These are phyloP conservation scores for Colletotrichum sp. DNA, from an alignment of 2,329 filamentous ascomycete genomes.

Conservation along the genomic window DNA sequence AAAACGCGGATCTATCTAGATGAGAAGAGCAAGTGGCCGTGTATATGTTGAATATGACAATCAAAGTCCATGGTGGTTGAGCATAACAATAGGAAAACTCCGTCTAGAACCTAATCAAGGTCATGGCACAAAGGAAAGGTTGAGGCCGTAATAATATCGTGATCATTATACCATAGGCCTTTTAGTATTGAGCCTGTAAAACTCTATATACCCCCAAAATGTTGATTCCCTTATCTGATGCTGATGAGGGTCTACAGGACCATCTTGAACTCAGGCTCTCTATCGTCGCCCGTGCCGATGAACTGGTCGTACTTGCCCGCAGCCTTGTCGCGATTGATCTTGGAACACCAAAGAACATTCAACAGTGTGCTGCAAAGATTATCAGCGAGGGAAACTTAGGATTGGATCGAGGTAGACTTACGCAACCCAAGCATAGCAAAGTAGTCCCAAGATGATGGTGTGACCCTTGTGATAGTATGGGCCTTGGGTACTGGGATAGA, in stretches of 20 bases:
- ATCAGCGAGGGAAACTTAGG: rapidly evolving
- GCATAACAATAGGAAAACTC: neutral
- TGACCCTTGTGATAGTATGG: constrained; percentile 67
- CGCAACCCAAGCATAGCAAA: constrained; percentile 69
- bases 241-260: constrained; percentile 48
- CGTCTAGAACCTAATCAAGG: neutral
- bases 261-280: constrained; percentile 67
- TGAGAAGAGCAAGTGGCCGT: neutral
- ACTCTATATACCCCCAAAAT: neutral
- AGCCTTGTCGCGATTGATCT: constrained; percentile 68
- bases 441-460: constrained; percentile 62
- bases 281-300: constrained; percentile 63
- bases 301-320: constrained; percentile 64
- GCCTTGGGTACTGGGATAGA: constrained; percentile 61
- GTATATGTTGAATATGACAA: neutral
- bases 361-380: constrained; percentile 52
- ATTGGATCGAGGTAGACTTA: constrained; percentile 41
- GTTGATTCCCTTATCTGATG: rapidly evolving
- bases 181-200: neutral
- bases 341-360: constrained; percentile 67
- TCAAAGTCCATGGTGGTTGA: neutral
- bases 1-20: neutral
- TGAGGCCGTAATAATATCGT: neutral
- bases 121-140: neutral
- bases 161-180: neutral